These are phyloP conservation scores for Sporothrix pallida DNA, from an alignment of 2,329 filamentous ascomycete species.

Conservation along the genomic window DNA sequence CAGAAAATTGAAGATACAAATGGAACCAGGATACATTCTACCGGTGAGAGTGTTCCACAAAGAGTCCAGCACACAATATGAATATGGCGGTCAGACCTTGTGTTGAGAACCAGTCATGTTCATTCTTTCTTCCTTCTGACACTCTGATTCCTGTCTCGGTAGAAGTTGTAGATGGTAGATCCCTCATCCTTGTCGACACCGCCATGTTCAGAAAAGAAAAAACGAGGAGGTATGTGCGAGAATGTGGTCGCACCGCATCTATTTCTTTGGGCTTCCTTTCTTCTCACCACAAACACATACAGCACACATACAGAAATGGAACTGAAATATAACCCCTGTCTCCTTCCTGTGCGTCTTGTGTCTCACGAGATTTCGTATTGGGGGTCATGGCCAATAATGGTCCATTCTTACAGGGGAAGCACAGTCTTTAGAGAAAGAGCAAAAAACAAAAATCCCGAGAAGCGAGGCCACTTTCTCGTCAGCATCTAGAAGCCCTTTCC, in stretches of 20 bases:
- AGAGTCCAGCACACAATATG: neutral
- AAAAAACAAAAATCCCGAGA: slow-evolving; percentile 4
- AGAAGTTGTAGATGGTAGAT: neutral
- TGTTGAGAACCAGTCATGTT: neutral
- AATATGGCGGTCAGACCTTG: neutral
- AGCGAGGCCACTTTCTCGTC: neutral
- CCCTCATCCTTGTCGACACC: neutral
- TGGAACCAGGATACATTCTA: neutral
- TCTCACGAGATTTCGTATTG: slow-evolving; percentile 20
- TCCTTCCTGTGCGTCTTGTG: slow-evolving; percentile 1
- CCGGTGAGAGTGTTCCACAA: neutral
- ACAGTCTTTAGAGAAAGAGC: neutral
- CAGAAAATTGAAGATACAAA: neutral
- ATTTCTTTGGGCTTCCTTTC: neutral
- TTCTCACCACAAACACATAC: neutral
- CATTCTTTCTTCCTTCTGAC: neutral
- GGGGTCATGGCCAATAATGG: neutral
- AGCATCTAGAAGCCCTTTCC: neutral
- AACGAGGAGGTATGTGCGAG: neutral
- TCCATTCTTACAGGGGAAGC: neutral
- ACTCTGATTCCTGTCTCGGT: slow-evolving; percentile 3
- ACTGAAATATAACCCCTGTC: neutral
- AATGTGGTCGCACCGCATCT: neutral
- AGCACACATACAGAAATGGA: neutral
- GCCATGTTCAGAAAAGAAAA: neutral